Evolutionary conservation across 352 stramenopile species (phyloP), one percentile per base, ranked within the genome.

Genomic region (Globisporangium takayamanum): DNA sequence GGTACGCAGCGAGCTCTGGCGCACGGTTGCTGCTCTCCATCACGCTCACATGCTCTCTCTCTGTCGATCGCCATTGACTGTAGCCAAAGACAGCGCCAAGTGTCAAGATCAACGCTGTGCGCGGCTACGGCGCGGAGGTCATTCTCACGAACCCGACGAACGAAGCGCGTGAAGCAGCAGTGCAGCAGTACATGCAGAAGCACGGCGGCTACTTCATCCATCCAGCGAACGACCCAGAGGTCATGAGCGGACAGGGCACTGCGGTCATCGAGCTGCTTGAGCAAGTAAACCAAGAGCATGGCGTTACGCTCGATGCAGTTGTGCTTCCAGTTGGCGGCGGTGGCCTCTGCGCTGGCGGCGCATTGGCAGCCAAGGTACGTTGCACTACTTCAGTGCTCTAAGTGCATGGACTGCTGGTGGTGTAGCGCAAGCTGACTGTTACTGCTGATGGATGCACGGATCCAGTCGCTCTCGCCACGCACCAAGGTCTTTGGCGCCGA

Each of bases 221-320:
- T 50, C 89, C 93, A n/a, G 97, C 85, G 37, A 89, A 98, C 66
- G 78, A 97, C 57, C 73, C 74, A n/a, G 75, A 89, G 30, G 91
- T 98, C 53, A 98, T 98, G 84, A 94, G 86, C 49, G 94, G 94
- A 14, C 94, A 98, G 67, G 94, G 92, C 18, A 98, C 94, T 0
- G 76, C 83, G 5, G 76, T 75, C 3, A 59, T 92, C 30, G 94
- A 98, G 66, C 63, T 98, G 50, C 60, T 97, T 42, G 69, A 90
- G 50, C 87, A 96, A 55, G 74, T 80, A 1, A 53, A 76, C 45
- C 54, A 86, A 52, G 46, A 84, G 20, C 76, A 68, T 37, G 66
- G 64, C 18, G 63, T 73, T 18, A 53, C 69, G 15, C 64, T 96
- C 44, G 84, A 97, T 59, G 85, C 79, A 0, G 75, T 97, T 1